Evolutionary conservation across 2,329 filamentous ascomycete species (phyloP).

Genomic region (Neurospora crassa): DNA sequence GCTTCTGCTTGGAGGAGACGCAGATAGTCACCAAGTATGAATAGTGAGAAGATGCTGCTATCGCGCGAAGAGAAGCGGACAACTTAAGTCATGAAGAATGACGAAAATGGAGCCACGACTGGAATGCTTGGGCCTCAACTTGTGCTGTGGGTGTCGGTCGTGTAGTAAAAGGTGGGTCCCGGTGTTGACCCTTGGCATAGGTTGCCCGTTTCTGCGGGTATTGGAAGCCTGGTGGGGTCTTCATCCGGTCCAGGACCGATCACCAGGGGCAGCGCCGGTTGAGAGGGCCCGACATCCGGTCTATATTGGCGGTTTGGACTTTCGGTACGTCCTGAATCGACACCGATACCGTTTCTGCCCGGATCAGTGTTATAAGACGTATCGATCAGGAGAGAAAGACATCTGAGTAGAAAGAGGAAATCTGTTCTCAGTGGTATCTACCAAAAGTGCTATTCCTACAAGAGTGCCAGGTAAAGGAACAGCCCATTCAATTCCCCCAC

Average conservation of each 20-base stretch:
- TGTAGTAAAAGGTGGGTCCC: neutral
- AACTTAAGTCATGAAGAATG: neutral
- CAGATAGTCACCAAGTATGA: neutral
- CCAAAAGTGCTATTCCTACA: neutral
- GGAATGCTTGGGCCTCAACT: neutral
- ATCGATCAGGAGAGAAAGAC: neutral
- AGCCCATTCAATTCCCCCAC: neutral
- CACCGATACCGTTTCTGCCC: neutral
- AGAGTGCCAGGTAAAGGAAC: neutral
- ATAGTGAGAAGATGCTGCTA: neutral
- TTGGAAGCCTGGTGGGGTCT: neutral
- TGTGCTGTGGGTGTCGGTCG: neutral
- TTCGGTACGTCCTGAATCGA: neutral
- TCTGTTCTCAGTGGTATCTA: neutral
- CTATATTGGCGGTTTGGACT: neutral
- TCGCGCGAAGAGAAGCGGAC: neutral
- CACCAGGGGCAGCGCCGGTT: neutral
- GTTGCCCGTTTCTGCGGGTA: neutral
- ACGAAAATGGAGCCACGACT: neutral
- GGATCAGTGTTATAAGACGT: neutral
- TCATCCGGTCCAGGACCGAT: neutral
- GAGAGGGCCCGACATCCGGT: neutral
- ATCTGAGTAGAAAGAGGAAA: neutral
- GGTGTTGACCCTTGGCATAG: neutral
- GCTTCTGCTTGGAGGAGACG: neutral